These are phyloP conservation scores for Aspergillus proliferans DNA, from an alignment of 2,329 filamentous ascomycete species.

Conservation along the genomic window DNA sequence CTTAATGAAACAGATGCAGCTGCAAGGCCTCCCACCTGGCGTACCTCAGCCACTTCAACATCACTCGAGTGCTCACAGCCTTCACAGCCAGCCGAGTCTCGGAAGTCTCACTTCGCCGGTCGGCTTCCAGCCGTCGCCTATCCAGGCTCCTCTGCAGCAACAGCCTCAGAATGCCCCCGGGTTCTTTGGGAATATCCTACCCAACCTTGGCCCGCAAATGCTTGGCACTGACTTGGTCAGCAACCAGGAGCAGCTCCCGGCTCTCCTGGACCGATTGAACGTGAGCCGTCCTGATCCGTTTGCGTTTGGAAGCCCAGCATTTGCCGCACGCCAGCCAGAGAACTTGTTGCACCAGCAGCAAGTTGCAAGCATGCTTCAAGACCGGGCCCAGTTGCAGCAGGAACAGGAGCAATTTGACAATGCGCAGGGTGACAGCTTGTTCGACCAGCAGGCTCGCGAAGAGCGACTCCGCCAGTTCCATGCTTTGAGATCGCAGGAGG, in stretches of 20 bases:
- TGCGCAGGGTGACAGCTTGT: conserved; percentile 37
- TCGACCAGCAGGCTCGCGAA: conserved; percentile 48
- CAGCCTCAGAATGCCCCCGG: conserved; percentile 52
- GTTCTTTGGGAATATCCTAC: conserved; percentile 57
- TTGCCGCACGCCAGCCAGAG: conserved; percentile 40
- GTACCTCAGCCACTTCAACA: conserved; percentile 69
- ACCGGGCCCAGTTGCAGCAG: conserved; percentile 54
- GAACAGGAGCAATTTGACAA: conserved; percentile 54
- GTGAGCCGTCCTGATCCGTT: conserved; percentile 47
- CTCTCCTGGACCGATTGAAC: conserved; percentile 60
- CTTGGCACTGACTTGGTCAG: conserved; percentile 46
- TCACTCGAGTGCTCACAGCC: conserved; percentile 87
- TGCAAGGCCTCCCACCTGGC: conserved; percentile 49
- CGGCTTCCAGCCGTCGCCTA: conserved; percentile 58
- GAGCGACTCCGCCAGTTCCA: conserved; percentile 81
- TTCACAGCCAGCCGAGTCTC: conserved; percentile 95
- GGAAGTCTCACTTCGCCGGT: conserved; percentile 88
- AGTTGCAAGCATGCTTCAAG: conserved; percentile 55
- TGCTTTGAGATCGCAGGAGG: conserved; percentile 66
- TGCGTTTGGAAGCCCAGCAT: conserved; percentile 44
- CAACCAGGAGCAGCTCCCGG: conserved; percentile 66
- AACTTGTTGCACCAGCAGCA: conserved; percentile 49
- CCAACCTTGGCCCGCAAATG: conserved; percentile 32
- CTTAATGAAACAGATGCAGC: conserved; percentile 64
- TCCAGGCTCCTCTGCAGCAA: conserved; percentile 53